Base-by-base conservation (phyloP, 225 moss, liverwort and hornwort genomes). In the Physcomitrellopsis africana region DNA sequence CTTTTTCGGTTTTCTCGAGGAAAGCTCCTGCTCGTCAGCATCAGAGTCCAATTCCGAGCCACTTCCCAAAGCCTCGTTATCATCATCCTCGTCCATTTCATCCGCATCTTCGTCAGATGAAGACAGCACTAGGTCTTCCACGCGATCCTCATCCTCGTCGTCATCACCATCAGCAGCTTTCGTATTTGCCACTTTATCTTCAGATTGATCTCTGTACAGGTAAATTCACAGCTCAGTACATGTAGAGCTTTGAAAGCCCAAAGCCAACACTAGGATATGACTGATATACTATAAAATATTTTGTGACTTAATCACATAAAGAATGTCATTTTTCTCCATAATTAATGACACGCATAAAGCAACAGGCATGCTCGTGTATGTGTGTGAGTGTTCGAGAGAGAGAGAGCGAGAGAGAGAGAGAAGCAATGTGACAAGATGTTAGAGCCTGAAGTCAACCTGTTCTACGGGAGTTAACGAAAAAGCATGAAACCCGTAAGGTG, bases 41-140 rank as follows among this genome's bases (percentile, higher is more conserved):
- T 76, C 69, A 48, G 76, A 65, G 24, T 84, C 86, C 47, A 78
- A 49, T 53, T 79, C 81, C 69, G 84, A 78, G 68, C 76, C 76
- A 70, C 75, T 75, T n/a, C 56, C 76, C 7, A 32, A 22, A 14
- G 48, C 60, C 59, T 70, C 32, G 32, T 37, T 67, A 11, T 77
- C 74, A 52, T 77, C 87, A 5, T 77, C 80, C 1, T 76, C 86
- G 32, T 82, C 80, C 42, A 64, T 51, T 41, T 84, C 89, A 42
- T 82, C 86, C 6, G 76, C 81, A 1, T 72, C 85, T 23, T 92
- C 92, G 9, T 89, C 93, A 43, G 93, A 92, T 9, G 92, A 96
- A 19, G 90, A 88, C 26, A 94, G 68, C 76, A 87, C 76, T 48
- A 94, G 68, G 45, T 94, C 94, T 78, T 92, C 92, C 57, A 96